Base-by-base conservation (phyloP, 2,329 filamentous ascomycete genomes). In the Pyrenophora teres region DNA sequence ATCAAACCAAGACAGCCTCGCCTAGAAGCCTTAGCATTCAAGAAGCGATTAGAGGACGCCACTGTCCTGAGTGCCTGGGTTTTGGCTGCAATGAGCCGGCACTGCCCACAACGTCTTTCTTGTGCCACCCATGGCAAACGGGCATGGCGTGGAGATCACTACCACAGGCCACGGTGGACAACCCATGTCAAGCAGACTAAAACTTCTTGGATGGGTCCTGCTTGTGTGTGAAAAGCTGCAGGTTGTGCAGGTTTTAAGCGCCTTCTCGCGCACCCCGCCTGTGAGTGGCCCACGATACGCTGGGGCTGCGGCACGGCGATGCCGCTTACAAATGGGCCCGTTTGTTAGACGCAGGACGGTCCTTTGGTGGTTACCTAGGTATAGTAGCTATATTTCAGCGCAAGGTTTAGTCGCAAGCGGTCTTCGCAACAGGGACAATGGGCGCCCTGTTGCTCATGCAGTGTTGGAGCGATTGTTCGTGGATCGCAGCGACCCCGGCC, bases 311-410 rank as follows among this genome's bases (percentile, higher is more conserved):
- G 63, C 64, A 62, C 65, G 46, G 64, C 47, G 56, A 53, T 37
- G 55, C 57, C 56, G 62, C 53, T 56, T 48, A 43, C 48, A 30
- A 49, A 46, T 30, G 50, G 38, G 55, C 48, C 60, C 52, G 44
- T 40, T n/a, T 41, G 62, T 61, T 70, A 70, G 63, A 65, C 68
- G 68, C 69, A 70, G 45, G 47, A 43, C 38, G 42, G 44, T 62
- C 60, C 51, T 59, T 50, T 48, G 64, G 58, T 58, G 60, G 59
- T 54, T 56, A 15, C 15, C 15, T 15, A 15, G 15, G 15, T 15
- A 64, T 64, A 64, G 65, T 62, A 54, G 48, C 47, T 43, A 42
- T 40, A 41, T 42, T 56, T 49, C 44, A 42, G 47, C 44, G 46
- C 50, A 50, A 36, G 50, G 48, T 21, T 46, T 42, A 46, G 39